Evolutionary conservation across 2,329 filamentous ascomycete genomes (phyloP), one percentile per base, ranked within the genome.

Genomic region (Arthroderma uncinatum): DNA sequence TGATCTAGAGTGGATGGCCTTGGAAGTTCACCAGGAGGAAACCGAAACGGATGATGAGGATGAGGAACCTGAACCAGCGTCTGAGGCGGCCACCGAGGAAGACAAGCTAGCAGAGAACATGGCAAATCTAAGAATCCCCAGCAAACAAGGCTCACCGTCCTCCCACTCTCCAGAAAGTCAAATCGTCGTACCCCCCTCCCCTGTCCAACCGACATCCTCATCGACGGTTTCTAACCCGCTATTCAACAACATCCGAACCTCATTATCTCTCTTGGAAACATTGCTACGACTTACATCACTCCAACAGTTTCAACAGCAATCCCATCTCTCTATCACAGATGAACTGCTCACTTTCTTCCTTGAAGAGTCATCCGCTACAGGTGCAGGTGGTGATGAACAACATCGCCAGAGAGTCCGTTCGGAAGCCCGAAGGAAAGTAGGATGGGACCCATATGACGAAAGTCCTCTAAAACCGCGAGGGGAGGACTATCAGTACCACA

Each of bases 341-440:
- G 88, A 95, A 64, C 82, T 95, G 1, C 77, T 95, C 40, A 89
- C 86, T 55, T 94, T 95, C 74, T 96, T 95, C 73, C 77, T 96
- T 7, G 79, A 82, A 60, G 84, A 87, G 64, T 81, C 79, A 9
- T 81, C 81, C 33, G 83, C 82, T 1, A 85, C 83, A 0, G 84
- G 84, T 28, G 81, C 82, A 1, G 83, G 83, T 2, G 77, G 78
- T 3, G 81, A 86, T 62, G 76, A 80, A 4, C 77, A 83, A 33
- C 74, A 82, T 56, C 79, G 84, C 5, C 80, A 81, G 55, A 76
- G 78, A 0, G 75, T 83, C 1, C 76, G 84, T 12, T 72, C 77
- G 2, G 82, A 85, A 61, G 84, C 84, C 2, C 70, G 81, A 21
- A 72, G 77, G 53, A 74, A 81, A 52, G 82, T 87, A 0, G 84